Evolutionary conservation across 2,329 filamentous ascomycete species (phyloP).

Genomic region (Aspergillus sp.): DNA sequence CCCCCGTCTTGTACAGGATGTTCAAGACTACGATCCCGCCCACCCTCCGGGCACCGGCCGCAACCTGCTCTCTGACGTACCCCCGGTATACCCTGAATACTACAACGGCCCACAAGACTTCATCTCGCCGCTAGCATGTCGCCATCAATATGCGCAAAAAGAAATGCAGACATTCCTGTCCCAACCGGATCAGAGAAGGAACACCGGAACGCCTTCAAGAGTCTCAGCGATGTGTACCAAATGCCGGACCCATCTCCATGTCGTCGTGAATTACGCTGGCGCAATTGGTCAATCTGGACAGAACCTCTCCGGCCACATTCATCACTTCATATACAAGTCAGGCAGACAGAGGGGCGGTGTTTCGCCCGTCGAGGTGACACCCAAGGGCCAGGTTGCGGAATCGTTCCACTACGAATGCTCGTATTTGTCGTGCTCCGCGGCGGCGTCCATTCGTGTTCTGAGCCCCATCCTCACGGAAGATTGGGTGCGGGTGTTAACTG

Average conservation of each 20-base stretch:
- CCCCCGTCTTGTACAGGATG: slow-evolving; percentile 43
- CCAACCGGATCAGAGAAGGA: slow-evolving; percentile 30
- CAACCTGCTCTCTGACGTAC: slow-evolving; percentile 53
- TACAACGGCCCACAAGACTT: slow-evolving; percentile 29
- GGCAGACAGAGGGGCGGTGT: slow-evolving; percentile 23
- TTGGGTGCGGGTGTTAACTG: slow-evolving; percentile 47
- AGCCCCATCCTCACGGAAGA: slow-evolving; percentile 46
- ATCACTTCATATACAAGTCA: slow-evolving; percentile 51
- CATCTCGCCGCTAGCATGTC: slow-evolving; percentile 45
- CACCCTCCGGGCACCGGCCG: slow-evolving; percentile 39
- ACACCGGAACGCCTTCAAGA: slow-evolving; percentile 45
- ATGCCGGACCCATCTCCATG: slow-evolving; percentile 57
- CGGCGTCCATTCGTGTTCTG: slow-evolving; percentile 47
- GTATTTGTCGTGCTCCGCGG: slow-evolving; percentile 48
- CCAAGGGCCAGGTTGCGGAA: slow-evolving; percentile 34
- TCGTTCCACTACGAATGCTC: slow-evolving; percentile 54
- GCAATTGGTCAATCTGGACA: slow-evolving; percentile 40
- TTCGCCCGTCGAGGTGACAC: slow-evolving; percentile 15
- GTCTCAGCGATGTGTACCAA: slow-evolving; percentile 55
- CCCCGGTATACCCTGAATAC: slow-evolving; percentile 43
- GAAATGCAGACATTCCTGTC: slow-evolving; percentile 47
- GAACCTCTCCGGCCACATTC: slow-evolving; percentile 47
- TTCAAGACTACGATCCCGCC: slow-evolving; percentile 38
- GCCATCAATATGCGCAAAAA: slow-evolving; percentile 55
- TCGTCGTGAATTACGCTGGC: slow-evolving; percentile 49